Percentiles rank a stretch among this genome's conserved stretches.
Evolutionary conservation across 352 stramenopile genomes (phyloP).

Genomic region (Paralagenidium karlingii): DNA sequence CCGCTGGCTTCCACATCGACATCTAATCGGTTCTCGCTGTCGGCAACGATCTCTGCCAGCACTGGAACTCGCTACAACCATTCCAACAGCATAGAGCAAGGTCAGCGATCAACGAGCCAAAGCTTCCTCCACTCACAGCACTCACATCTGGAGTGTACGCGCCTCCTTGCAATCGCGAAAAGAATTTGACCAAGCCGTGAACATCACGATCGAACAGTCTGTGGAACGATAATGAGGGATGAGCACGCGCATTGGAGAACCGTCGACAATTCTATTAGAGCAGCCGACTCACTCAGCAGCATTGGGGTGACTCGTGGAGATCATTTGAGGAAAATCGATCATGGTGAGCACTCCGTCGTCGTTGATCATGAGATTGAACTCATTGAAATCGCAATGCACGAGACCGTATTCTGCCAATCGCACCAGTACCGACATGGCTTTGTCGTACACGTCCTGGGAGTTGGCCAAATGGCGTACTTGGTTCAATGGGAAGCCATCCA

Average conservation of each 20-base stretch:
- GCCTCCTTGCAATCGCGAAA: conserved; percentile 73
- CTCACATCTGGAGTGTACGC: conserved; percentile 79
- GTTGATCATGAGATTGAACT: conserved; percentile 99
- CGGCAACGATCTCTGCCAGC: conserved; percentile 54
- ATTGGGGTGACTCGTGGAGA: conserved; percentile 97
- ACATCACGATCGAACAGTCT: conserved; percentile 94
- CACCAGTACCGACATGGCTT: conserved; percentile 92
- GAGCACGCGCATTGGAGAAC: not conserved
- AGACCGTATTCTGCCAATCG: conserved; percentile 95
- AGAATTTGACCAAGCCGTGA: conserved; percentile 93
- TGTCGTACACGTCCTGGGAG: conserved; percentile 89
- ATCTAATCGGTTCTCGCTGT: conserved; percentile 45
- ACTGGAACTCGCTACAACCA: conserved; percentile 26
- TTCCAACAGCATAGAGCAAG: conserved; percentile 2
- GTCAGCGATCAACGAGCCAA: conserved; percentile 2
- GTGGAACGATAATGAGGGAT: conserved; percentile 7
- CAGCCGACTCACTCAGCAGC: conserved; percentile 84
- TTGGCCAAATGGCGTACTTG: conserved; percentile 89
- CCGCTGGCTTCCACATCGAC: conserved; percentile 66
- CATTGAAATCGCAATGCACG: conserved; percentile 99
- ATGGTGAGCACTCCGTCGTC: conserved; percentile 91
- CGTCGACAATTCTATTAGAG: not conserved
- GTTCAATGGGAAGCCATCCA: conserved; percentile 92
- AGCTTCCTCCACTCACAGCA: too few relatives aligned
- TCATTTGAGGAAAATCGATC: conserved; percentile 99